Percentiles rank a stretch among this genome's conserved stretches.
These are phyloP conservation scores for Aureobasidium sp. DNA, from an alignment of 2,329 filamentous ascomycete species.

Conservation along the genomic window DNA sequence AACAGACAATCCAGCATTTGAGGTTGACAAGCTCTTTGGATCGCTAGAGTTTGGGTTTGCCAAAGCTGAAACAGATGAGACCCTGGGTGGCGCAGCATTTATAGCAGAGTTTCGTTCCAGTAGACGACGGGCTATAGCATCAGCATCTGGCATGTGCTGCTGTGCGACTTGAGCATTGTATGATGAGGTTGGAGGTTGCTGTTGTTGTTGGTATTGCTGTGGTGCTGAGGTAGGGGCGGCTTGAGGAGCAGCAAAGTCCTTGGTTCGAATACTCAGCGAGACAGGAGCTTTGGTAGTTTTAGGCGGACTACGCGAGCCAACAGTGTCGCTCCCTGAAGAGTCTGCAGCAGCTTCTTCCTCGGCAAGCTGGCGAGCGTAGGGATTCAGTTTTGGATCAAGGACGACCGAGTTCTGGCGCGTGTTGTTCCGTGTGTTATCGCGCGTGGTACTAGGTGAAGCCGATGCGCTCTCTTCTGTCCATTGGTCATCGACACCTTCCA, in stretches of 20 bases:
- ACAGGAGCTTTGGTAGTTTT: background rate
- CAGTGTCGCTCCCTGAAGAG: conserved; percentile 1
- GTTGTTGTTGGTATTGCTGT: background rate
- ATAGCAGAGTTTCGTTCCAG: conserved; percentile 58
- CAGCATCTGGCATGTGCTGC: conserved; percentile 45
- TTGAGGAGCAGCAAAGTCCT: conserved; percentile 12
- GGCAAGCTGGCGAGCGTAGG: conserved; percentile 8
- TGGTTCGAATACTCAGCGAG: background rate
- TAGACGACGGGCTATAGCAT: conserved; percentile 60
- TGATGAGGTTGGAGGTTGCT: conserved; percentile 2
- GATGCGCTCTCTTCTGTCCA: conserved; percentile 21
- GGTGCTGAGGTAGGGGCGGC: background rate
- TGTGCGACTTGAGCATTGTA: conserved; percentile 5
- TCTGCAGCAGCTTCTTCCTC: conserved; percentile 3
- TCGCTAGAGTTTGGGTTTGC: conserved; percentile 30
- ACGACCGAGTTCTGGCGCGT: conserved; percentile 20
- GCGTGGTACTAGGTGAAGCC: conserved; percentile 19
- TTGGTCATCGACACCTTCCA: conserved; percentile 20
- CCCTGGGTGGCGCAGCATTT: conserved; percentile 52
- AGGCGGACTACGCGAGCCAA: background rate
- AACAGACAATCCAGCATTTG: conserved; percentile 25
- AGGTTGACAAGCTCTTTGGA: conserved; percentile 30
- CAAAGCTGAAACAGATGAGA: conserved; percentile 52
- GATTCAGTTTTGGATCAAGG: conserved; percentile 16
- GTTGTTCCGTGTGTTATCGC: conserved; percentile 19